Evolutionary conservation across 2,329 filamentous ascomycete species (phyloP).

Genomic region (Cryphonectria radicalis): DNA sequence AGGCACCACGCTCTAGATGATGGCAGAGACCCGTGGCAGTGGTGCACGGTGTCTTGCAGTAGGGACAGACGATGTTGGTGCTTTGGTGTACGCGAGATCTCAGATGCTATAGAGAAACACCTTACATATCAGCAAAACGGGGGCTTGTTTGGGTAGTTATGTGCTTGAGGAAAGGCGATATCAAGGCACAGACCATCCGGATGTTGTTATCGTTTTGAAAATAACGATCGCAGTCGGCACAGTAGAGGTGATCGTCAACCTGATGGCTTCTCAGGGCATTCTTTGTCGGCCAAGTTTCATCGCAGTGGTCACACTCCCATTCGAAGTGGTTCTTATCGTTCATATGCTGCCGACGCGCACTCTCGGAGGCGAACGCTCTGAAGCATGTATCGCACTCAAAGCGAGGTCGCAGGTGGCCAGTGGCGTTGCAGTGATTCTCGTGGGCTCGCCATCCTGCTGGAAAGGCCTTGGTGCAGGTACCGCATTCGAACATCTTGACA

Average conservation of each 20-base stretch:
- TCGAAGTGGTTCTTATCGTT: constrained; percentile 16
- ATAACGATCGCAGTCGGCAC: constrained; percentile 16
- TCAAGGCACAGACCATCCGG: constrained; percentile 37
- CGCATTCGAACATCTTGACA: constrained; percentile 13
- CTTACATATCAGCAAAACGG: not conserved
- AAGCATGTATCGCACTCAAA: constrained; percentile 18
- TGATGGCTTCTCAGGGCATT: constrained; percentile 9
- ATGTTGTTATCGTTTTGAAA: constrained; percentile 33
- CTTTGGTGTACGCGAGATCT: constrained; percentile 56
- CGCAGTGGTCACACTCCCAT: constrained; percentile 10
- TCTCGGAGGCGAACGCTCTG: not conserved
- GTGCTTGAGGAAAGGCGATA: not conserved
- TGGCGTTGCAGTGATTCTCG: constrained; percentile 16
- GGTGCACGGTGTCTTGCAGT: constrained; percentile 51
- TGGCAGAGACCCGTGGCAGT: constrained; percentile 58
- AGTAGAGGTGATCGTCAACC: constrained; percentile 19
- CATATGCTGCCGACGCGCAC: constrained; percentile 23
- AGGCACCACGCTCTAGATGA: constrained; percentile 61
- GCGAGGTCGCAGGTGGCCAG: constrained; percentile 4
- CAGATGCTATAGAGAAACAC: constrained; percentile 51
- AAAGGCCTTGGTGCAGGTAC: constrained; percentile 14
- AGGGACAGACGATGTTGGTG: constrained; percentile 54
- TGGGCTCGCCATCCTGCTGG: constrained; percentile 13
- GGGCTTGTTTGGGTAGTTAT: not conserved
- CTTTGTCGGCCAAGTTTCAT: constrained; percentile 16